Conservation (phyloP, 2,329 filamentous ascomycete species). For the Fusarium multiceps region DNA sequence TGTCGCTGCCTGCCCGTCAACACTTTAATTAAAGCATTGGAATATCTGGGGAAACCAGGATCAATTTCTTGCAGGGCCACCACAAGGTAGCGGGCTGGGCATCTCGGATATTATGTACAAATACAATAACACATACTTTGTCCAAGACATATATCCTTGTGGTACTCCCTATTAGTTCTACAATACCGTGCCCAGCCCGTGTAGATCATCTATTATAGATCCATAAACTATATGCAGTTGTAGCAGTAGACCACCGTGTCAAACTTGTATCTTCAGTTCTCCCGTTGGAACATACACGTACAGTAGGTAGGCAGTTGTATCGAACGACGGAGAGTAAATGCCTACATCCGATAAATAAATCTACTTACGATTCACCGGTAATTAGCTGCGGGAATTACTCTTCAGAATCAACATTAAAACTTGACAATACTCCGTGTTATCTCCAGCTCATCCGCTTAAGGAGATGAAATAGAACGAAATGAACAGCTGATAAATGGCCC, state of each 20-base stretch:
- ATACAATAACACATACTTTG: background rate
- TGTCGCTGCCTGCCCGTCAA: slow-evolving; percentile 1
- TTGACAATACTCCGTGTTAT: slow-evolving; percentile 16
- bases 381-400: slow-evolving; percentile 28
- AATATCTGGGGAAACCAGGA: slow-evolving; percentile 30
- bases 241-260: background rate
- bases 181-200: background rate
- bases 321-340: slow-evolving; percentile 14
- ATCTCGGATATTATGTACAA: background rate
- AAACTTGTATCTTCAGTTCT: background rate
- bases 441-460: slow-evolving; percentile 27
- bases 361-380: background rate
- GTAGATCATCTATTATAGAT: slow-evolving; percentile 16
- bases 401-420: slow-evolving; percentile 2
- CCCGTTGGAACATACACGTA: background rate
- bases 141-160: background rate
- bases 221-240: background rate
- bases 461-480: slow-evolving; percentile 32
- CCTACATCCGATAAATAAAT: background rate
- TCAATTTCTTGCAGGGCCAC: slow-evolving; percentile 10
- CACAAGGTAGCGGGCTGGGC: background rate
- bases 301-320: slow-evolving; percentile 8
- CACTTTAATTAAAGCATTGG: slow-evolving; percentile 10
- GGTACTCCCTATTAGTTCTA: background rate
- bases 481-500: slow-evolving; percentile 4